Evolutionary conservation across 2,329 filamentous ascomycete genomes (phyloP).

Genomic region (Sporothrix sp.): DNA sequence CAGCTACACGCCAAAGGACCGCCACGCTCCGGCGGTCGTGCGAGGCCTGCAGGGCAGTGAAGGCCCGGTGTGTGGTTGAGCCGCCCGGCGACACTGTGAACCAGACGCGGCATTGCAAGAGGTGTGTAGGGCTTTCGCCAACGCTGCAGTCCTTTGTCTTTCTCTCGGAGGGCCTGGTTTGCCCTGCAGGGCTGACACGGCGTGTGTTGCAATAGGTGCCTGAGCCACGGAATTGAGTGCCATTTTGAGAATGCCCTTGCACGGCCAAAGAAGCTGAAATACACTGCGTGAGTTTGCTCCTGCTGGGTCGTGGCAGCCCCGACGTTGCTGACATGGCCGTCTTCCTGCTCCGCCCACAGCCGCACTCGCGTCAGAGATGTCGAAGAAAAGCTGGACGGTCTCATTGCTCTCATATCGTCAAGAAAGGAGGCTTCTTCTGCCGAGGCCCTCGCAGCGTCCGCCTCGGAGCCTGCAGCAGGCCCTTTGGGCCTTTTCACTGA

Average conservation of each 20-base stretch:
- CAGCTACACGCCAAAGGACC: slow-evolving; percentile 12
- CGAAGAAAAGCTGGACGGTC: slow-evolving; percentile 20
- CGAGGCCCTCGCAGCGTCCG: slow-evolving; percentile 11
- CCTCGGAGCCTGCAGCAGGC: slow-evolving; percentile 14
- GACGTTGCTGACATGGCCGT: no score
- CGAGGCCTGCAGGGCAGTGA: slow-evolving; percentile 19
- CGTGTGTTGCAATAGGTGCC: slow-evolving; percentile 1
- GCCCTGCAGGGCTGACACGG: neutral
- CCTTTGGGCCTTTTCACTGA: neutral
- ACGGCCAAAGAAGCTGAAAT: slow-evolving; percentile 18
- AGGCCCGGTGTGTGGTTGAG: slow-evolving; percentile 18
- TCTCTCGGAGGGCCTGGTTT: no score
- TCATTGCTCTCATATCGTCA: slow-evolving; percentile 25
- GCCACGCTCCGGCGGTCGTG: slow-evolving; percentile 19
- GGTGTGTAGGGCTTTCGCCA: slow-evolving; percentile 9
- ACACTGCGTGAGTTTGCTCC: slow-evolving; percentile 15
- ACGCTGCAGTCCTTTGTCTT: neutral
- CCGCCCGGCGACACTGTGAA: neutral
- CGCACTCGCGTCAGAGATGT: slow-evolving; percentile 19
- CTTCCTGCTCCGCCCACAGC: no score
- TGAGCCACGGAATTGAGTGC: slow-evolving; percentile 15
- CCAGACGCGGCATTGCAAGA: slow-evolving; percentile 15
- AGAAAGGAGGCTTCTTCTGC: slow-evolving; percentile 16
- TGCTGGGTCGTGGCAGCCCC: no score
- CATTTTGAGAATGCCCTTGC: slow-evolving; percentile 21